Base-by-base conservation (phyloP, 371 early-diverging fungal species). In the Amoeboaphelidium protococcarum region DNA sequence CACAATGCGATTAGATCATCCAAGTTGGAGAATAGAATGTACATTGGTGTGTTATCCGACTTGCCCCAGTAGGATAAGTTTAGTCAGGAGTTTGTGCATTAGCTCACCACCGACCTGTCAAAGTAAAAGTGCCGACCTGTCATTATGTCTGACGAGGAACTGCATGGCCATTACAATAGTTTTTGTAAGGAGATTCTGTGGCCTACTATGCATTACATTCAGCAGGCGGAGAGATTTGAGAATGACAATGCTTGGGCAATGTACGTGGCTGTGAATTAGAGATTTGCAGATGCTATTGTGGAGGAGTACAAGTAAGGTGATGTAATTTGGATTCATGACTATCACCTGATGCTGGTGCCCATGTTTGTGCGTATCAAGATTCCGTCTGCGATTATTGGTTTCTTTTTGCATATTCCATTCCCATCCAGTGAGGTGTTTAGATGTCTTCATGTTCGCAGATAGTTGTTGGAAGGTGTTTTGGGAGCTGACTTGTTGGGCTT, bases 281-380 rank as follows among this genome's bases (percentile, higher is more conserved):
- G 56, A 45, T 74, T 76, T 57, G 67, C 66, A 13, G 47, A 69
- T 4, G 58, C 52, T 22, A 63, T 78, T 49, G 49, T 55, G 3
- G 51, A 61, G 45, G 47, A 50, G 24, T 58, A 64, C 23, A 49
- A 60, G 22, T 62, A 58, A 6, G 62, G 57, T 13, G 78, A 78
- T 52, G 59, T 71, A 21, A 78, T 98, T 27, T 98, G 94, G 94
- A 71, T 95, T 43, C 88, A 96, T 57, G 98, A 97, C 66, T 98
- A 98, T 58, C 95, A 94, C 56, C 61, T 97, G 47, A 76, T 95
- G 74, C 63, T 94, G 37, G 69, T 95, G 4, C 97, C 97, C 19
- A 69, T 71, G 43, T 70, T 92, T 70, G 46, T 78, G 20, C 54
- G 69, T 23, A 49, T 60, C 46, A 50, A 55, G 40, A 25, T 67